Evolutionary conservation across 805 yeast genomes (phyloP), one percentile per base, ranked within the genome.

Genomic region (Teunomyces gatunensis): DNA sequence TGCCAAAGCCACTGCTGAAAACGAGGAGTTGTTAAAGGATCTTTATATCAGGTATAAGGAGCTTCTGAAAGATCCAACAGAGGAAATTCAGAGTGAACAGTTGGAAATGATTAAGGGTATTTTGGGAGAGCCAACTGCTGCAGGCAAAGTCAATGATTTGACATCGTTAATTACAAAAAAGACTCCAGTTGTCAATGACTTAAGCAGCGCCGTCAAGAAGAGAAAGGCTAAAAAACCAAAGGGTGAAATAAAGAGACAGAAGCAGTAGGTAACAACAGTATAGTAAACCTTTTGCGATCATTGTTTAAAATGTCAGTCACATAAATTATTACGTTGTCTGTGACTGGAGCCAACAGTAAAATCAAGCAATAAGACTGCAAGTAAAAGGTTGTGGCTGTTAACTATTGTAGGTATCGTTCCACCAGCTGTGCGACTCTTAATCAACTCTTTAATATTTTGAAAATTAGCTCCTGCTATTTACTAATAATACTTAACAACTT

Each of bases 141-240:
- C 7, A 6, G 42, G 47, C 11, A 28, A 21, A 6, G 81, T 84
- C 6, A 83, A 84, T 55, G 89, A 85, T 59, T 67, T 85, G 51
- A 79, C 88, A 0, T 68, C 79, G 3, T 71, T 80, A 73, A 86
- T 84, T 7, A 81, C 79, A 59, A 85, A 85, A 66, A 78, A 49
- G 32, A 45, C 42, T 1, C 50, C 50, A 20, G 39, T 25, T 30
- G 49, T 47, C n/a, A 53, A 53, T 34, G 56, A 53, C 36, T 47
- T 53, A 39, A 42, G 46, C 15, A 40, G 47, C 3, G 71, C 80
- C 73, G 85, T 84, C 9, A 81, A 80, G 58, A 85, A 84, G 68
- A 78, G 49, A 40, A 51, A 53, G 45, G 42, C 46, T 3, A 45
- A 47, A 44, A 45, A 13, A 18, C 40, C 34, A 17, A n/a, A 15